phyloP scores from a whole-genome alignment of 495 filamentous ascomycete genomes.

The Penicillium coffeae region DNA sequence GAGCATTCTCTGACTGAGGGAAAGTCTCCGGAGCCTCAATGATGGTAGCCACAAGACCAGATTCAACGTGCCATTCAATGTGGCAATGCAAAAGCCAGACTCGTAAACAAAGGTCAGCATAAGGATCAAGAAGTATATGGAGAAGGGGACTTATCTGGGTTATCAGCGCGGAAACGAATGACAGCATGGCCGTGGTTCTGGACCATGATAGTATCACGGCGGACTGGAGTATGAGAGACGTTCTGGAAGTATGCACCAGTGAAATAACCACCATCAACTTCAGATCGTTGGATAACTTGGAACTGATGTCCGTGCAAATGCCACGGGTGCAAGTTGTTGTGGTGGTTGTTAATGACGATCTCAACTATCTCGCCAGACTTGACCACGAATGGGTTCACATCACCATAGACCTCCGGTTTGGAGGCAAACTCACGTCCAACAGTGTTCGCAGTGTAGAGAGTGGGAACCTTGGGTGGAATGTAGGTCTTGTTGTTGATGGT shows the following conservation, averaged over 20 bases:
- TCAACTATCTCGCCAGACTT: constrained; percentile 53
- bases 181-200: constrained; percentile 56
- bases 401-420: constrained; percentile 36
- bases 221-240: constrained; percentile 21
- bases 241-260: constrained; percentile 20
- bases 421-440: constrained; percentile 52
- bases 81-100: constrained; percentile 82
- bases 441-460: constrained; percentile 61
- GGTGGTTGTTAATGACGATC: constrained; percentile 62
- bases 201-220: constrained; percentile 57
- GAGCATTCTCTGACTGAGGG: constrained; percentile 13
- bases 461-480: constrained; percentile 62
- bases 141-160: constrained; percentile 44
- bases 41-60: constrained; percentile 66
- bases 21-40: constrained; percentile 52
- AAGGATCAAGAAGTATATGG: not conserved
- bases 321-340: constrained; percentile 59
- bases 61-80: constrained; percentile 75
- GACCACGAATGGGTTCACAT: constrained; percentile 44
- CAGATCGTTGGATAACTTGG: constrained; percentile 37
- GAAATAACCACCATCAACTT: constrained; percentile 45
- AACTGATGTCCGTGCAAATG: constrained; percentile 64
- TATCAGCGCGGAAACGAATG: constrained; percentile 64
- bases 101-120: constrained; percentile 14
- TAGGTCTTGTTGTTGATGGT: constrained; percentile 46